These are phyloP conservation scores for Delitschia confertaspora DNA, from an alignment of 495 filamentous ascomycete species.

Conservation along the genomic window DNA sequence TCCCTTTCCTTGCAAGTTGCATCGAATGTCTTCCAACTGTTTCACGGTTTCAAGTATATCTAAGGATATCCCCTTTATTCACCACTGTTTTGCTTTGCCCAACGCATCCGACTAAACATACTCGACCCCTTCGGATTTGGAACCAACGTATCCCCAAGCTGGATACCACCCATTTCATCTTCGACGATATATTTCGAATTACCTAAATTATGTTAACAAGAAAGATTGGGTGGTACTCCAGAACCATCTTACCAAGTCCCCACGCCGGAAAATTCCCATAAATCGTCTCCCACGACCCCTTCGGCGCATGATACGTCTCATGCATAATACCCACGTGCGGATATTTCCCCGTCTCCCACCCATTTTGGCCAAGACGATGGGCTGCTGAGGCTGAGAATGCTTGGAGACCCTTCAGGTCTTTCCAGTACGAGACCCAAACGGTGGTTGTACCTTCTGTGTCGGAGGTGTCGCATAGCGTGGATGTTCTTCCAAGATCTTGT, in stretches of 20 bases:
- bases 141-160: no score
- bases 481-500: conserved; percentile 19
- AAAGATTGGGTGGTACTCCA: no score
- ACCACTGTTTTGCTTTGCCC: no score
- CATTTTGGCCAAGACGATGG: conserved; percentile 11
- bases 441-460: conserved; percentile 19
- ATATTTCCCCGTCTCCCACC: conserved; percentile 13
- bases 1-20: no score
- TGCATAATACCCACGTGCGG: conserved; percentile 27
- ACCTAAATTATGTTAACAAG: no score
- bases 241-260: conserved; percentile 26
- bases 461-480: conserved; percentile 14
- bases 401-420: conserved; percentile 24
- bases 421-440: conserved; percentile 26
- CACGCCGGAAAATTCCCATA: conserved; percentile 18
- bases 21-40: no score
- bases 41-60: no score
- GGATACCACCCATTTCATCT: no score
- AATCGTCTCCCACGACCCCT: conserved; percentile 24
- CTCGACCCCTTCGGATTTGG: no score
- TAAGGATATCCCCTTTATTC: no score
- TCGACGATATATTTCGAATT: no score
- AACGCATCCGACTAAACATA: no score
- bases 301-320: conserved; percentile 23
- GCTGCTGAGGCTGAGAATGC: conserved; percentile 7